These are phyloP conservation scores for Pleurotus platypus DNA, from an alignment of 768 basidiomycete species.

Conservation along the genomic window DNA sequence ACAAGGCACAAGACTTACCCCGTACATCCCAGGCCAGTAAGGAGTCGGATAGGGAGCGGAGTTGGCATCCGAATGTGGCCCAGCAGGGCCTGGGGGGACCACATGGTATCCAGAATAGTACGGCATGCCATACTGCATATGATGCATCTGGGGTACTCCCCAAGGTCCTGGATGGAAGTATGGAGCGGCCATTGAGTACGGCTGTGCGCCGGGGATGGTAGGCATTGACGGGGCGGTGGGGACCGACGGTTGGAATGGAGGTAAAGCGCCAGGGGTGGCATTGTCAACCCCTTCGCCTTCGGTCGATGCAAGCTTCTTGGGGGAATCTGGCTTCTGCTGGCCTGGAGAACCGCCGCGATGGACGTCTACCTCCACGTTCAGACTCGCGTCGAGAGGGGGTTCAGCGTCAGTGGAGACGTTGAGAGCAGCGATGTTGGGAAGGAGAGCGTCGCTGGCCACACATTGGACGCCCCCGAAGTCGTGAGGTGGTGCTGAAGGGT, in stretches of 20 bases:
- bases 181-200: not conserved
- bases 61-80: not conserved
- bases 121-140: not conserved
- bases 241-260: not conserved
- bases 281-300: not conserved
- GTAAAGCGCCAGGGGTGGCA: not conserved
- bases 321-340: no score
- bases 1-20: not conserved
- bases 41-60: not conserved
- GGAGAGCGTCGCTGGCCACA: not conserved
- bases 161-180: not conserved
- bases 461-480: no score
- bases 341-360: no score
- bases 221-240: not conserved
- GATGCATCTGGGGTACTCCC: not conserved
- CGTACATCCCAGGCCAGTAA: slow-evolving; percentile 3
- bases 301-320: no score
- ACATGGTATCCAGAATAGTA: not conserved
- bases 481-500: not conserved
- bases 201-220: not conserved
- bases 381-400: not conserved
- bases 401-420: not conserved
- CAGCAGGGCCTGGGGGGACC: not conserved
- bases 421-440: not conserved
- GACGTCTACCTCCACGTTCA: not conserved